Base-by-base conservation (phyloP, 129 eudicot species). In the Solidago caesia region DNA sequence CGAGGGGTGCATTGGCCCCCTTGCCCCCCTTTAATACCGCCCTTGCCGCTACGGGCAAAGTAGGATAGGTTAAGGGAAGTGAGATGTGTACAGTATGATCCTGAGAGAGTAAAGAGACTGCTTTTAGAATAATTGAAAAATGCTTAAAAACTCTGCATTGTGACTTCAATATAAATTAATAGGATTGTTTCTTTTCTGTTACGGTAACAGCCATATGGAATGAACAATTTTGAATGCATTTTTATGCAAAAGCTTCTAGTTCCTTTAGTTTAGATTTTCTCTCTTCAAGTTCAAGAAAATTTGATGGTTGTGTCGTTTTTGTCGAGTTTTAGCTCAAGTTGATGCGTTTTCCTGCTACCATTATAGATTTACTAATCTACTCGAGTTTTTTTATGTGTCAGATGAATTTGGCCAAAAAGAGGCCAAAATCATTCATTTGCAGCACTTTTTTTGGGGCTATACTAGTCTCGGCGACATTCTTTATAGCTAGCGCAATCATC, bases 401-500 rank as follows among this genome's bases (percentile, higher is more conserved):
- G 88, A 82, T 70, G 55, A 58, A 4, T 75, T 63, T 82, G 86
- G 64, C 81, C 46, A 68, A 13, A 41, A 88, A 79, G 72, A 81
- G 80, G 84, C 82, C 58, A 67, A 81, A 76, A 44, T 75, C 92
- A 21, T 64, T 86, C 11, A 8, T 77, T 44, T 77, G 85, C 70
- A 71, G 85, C 53, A 75, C 76, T 61, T 76, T 91, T 86, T 78
- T 84, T 44, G 74, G 77, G 7, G 84, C 82, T 15, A 58, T 85
- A 81, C 73, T 91, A 67, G 75, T 91, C 67, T 88, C 85, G 52
- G 82, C 76, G 52, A 81, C 86, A 63, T 85, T 88, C 75, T 70
- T 88, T 47, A 73, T 91, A n/a, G 82, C 85, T 55, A 87, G 89
- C 55, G 81, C 82, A 10, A 75, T 91, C 62, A 26, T 87, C 12